A percentile compares a stretch with the other conserved stretches of the same genome.
phyloP scores from a whole-genome alignment of 257 asterid genomes.

The Fraxinus cuspidata region DNA sequence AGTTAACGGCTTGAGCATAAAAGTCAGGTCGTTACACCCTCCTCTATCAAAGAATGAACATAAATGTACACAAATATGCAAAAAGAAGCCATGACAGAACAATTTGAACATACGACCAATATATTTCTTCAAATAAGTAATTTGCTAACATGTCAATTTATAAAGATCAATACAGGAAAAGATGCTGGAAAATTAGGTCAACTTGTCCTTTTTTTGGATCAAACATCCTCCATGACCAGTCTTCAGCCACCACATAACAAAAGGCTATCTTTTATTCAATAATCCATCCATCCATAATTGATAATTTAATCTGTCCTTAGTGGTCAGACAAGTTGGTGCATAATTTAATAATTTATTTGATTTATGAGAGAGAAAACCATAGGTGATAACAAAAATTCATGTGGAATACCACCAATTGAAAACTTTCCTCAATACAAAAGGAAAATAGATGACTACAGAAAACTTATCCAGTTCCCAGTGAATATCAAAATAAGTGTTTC shows the following conservation, averaged over 20 bases:
- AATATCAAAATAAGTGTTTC: conserved; percentile 18
- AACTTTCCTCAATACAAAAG: background rate
- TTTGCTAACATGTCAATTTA: conserved; percentile 6
- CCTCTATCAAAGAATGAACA: conserved; percentile 15
- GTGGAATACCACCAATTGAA: background rate
- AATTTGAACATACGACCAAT: background rate
- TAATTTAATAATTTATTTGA: conserved; percentile 1
- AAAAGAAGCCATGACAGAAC: conserved; percentile 18
- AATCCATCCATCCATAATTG: conserved; percentile 1
- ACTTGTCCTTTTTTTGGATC: conserved; percentile 6
- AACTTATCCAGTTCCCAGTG: conserved; percentile 13
- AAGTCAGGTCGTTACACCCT: background rate
- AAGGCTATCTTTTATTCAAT: conserved; percentile 13
- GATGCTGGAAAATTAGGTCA: conserved; percentile 9
- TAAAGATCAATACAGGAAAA: conserved; percentile 10
- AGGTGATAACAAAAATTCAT: background rate
- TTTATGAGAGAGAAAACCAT: conserved; percentile 15
- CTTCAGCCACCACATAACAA: conserved; percentile 12
- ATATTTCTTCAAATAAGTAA: conserved; percentile 3
- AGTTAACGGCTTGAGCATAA: no score
- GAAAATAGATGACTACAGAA: background rate
- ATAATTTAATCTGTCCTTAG: background rate
- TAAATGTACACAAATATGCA: conserved; percentile 21
- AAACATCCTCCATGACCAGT: conserved; percentile 15
- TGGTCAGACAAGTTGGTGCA: conserved; percentile 5